These are phyloP conservation scores for Calocera viscosa DNA, from an alignment of 768 basidiomycete species.

Conservation along the genomic window DNA sequence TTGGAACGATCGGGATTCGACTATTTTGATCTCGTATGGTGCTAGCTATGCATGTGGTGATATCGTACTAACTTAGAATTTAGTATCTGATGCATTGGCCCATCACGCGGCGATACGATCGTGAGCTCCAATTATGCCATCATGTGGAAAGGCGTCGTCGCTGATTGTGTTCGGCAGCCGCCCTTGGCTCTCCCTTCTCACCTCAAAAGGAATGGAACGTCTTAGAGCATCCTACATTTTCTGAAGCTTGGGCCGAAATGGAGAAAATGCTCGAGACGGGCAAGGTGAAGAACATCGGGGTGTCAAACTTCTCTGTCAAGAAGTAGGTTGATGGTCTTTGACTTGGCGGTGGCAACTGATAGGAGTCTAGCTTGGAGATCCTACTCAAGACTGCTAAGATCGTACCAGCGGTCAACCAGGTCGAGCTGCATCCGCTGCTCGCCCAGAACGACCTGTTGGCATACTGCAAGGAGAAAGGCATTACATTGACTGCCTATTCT, in stretches of 20 bases:
- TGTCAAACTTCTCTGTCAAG: constrained; percentile 48
- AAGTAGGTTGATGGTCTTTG: constrained; percentile 22
- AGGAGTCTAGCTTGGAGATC: constrained; percentile 20
- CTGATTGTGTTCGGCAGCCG: not conserved
- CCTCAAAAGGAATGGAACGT: not conserved
- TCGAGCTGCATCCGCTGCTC: constrained; percentile 47
- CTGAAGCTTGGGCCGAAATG: constrained; percentile 24
- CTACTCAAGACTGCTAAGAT: constrained; percentile 39
- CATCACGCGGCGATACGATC: not conserved
- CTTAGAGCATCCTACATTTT: constrained; percentile 9
- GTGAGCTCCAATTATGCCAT: not conserved
- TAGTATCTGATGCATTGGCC: not conserved
- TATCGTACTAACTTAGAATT: not conserved
- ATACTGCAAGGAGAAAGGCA: constrained; percentile 40
- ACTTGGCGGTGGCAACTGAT: not conserved
- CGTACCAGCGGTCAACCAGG: constrained; percentile 58
- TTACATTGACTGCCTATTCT: constrained; percentile 38
- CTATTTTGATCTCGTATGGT: not conserved
- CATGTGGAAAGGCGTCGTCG: not conserved
- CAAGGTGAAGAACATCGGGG: constrained; percentile 39
- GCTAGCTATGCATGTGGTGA: not conserved
- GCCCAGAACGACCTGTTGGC: constrained; percentile 37
- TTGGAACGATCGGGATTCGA: not conserved
- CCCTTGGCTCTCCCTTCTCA: not conserved
- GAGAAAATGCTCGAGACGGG: constrained; percentile 23